phyloP scores from a whole-genome alignment of 2,329 filamentous ascomycete species.

The Aspergillus latus region DNA sequence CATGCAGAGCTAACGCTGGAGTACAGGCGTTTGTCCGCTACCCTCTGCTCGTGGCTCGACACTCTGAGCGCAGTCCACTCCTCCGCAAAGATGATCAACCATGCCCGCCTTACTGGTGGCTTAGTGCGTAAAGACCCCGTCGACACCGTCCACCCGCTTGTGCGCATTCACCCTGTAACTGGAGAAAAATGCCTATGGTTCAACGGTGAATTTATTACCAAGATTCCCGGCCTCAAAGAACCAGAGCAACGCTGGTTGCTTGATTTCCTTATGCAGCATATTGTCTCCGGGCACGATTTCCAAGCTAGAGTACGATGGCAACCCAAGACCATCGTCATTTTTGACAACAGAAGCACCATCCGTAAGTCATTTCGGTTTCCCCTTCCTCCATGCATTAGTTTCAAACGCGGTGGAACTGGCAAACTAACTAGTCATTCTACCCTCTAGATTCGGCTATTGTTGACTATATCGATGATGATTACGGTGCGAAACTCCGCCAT shows the following conservation, averaged over 20 bases:
- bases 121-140: slow-evolving; percentile 47
- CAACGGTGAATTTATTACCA: slow-evolving; percentile 51
- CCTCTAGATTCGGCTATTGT: slow-evolving; percentile 50
- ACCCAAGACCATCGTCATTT: slow-evolving; percentile 53
- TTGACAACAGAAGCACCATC: slow-evolving; percentile 50
- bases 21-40: slow-evolving; percentile 47
- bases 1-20: slow-evolving; percentile 7
- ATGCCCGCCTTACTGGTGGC: slow-evolving; percentile 44
- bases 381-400: slow-evolving; percentile 3
- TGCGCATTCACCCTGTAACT: slow-evolving; percentile 51
- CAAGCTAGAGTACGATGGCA: slow-evolving; percentile 50
- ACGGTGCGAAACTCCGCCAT: slow-evolving; percentile 48
- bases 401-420: slow-evolving; percentile 4
- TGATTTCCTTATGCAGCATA: slow-evolving; percentile 51
- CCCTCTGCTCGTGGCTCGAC: slow-evolving; percentile 46
- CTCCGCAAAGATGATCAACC: slow-evolving; percentile 47
- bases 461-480: slow-evolving; percentile 50
- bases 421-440: slow-evolving; percentile 17
- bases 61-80: slow-evolving; percentile 41
- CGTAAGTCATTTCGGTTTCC: slow-evolving; percentile 36
- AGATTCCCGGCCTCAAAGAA: slow-evolving; percentile 50
- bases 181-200: slow-evolving; percentile 51
- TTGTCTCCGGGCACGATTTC: slow-evolving; percentile 50
- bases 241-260: slow-evolving; percentile 47
- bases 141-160: slow-evolving; percentile 47